A percentile compares a stretch with the other conserved stretches of the same genome.
phyloP scores from a whole-genome alignment of 2,329 filamentous ascomycete species.

The Fusarium avenaceum region DNA sequence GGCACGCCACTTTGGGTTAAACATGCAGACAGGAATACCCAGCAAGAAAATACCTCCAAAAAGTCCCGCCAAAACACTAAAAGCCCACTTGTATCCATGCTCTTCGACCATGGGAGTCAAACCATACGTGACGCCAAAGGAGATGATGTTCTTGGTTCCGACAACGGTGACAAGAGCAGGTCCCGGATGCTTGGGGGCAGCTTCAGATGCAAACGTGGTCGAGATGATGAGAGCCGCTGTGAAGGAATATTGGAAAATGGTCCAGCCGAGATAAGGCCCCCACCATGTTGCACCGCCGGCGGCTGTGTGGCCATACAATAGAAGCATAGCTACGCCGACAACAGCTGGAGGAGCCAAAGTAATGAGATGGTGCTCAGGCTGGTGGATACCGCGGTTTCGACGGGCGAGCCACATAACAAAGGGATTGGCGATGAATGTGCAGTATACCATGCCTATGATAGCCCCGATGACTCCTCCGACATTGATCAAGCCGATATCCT shows the following conservation, averaged over 20 bases:
- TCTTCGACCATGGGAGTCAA: slow-evolving; percentile 19
- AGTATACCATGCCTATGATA: slow-evolving; percentile 16
- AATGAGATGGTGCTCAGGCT: slow-evolving; percentile 36
- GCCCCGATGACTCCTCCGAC: slow-evolving; percentile 12
- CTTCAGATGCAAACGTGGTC: slow-evolving; percentile 21
- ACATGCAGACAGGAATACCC: slow-evolving; percentile 34
- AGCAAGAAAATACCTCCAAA: slow-evolving; percentile 34
- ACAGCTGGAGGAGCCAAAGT: slow-evolving; percentile 31
- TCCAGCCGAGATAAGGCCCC: slow-evolving; percentile 22
- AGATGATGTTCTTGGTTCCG: slow-evolving; percentile 24
- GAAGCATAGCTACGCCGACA: slow-evolving; percentile 29
- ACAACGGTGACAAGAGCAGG: slow-evolving; percentile 22
- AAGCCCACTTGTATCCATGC: slow-evolving; percentile 15
- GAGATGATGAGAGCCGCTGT: slow-evolving; percentile 17
- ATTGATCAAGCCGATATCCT: slow-evolving; percentile 17
- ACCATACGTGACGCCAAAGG: slow-evolving; percentile 13
- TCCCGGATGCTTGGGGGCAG: slow-evolving; percentile 19
- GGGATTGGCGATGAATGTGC: slow-evolving; percentile 16
- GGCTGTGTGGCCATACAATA: slow-evolving; percentile 25
- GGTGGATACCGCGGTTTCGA: slow-evolving; percentile 30
- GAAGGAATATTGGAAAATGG: slow-evolving; percentile 25
- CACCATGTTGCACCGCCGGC: slow-evolving; percentile 16
- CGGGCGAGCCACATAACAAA: slow-evolving; percentile 32
- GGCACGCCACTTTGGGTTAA: slow-evolving; percentile 32
- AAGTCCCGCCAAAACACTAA: slow-evolving; percentile 14